These are phyloP conservation scores for Monosporascus sp. DNA, from an alignment of 2,329 filamentous ascomycete genomes.

Conservation along the genomic window DNA sequence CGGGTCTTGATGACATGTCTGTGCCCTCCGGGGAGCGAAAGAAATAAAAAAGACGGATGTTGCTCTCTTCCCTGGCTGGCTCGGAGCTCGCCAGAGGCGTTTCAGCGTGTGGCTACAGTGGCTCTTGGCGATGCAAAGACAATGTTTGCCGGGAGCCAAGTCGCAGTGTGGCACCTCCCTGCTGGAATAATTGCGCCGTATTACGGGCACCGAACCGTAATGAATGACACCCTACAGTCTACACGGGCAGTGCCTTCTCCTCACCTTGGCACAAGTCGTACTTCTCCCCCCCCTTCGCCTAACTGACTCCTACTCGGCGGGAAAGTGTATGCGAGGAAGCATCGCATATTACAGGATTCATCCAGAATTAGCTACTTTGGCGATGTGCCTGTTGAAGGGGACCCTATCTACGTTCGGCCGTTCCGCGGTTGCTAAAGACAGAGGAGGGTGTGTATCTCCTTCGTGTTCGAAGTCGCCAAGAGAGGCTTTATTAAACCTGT, in stretches of 20 bases:
- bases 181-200: not conserved
- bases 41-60: no score
- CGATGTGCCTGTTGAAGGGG: no score
- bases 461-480: not conserved
- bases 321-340: no score
- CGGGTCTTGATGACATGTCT: no score
- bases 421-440: not conserved
- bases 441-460: not conserved
- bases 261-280: not conserved
- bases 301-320: no score
- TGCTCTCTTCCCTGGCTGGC: no score
- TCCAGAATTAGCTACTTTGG: no score
- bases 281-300: not conserved
- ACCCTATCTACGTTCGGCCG: no score
- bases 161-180: not conserved
- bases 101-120: not conserved
- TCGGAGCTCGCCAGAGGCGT: not conserved
- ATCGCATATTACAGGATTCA: no score
- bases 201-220: not conserved
- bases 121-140: not conserved
- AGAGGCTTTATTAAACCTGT: not conserved
- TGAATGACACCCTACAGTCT: not conserved
- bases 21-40: not conserved
- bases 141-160: not conserved
- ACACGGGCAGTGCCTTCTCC: not conserved